Evolutionary conservation across 2,329 filamentous ascomycete genomes (phyloP).

Genomic region (Scytalidium sp.): DNA sequence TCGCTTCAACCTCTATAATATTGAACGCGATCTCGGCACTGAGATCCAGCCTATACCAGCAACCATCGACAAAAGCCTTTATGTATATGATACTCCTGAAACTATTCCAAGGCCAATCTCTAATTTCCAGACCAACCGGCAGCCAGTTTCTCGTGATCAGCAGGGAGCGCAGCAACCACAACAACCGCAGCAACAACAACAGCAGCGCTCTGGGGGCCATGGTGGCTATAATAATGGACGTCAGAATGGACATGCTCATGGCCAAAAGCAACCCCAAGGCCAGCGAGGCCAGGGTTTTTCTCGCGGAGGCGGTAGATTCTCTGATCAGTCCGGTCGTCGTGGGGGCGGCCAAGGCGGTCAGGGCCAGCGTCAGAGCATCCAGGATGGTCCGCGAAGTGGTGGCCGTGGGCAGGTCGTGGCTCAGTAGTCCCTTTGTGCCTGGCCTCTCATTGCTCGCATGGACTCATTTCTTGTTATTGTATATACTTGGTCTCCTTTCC

Average conservation of each 20-base stretch:
- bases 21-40: slow-evolving; percentile 93
- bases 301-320: slow-evolving; percentile 22
- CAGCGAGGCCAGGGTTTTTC: slow-evolving; percentile 23
- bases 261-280: slow-evolving; percentile 23
- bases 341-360: slow-evolving; percentile 24
- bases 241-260: slow-evolving; percentile 21
- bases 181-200: slow-evolving; percentile 19
- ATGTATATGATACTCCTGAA: slow-evolving; percentile 96
- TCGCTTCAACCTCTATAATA: slow-evolving; percentile 97
- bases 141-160: slow-evolving; percentile 22
- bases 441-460: slow-evolving; percentile 2
- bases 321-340: slow-evolving; percentile 19
- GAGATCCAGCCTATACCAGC: slow-evolving; percentile 96
- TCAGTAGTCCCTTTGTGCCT: slow-evolving; percentile 21
- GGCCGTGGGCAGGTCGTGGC: slow-evolving; percentile 23
- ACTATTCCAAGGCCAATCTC: slow-evolving; percentile 83
- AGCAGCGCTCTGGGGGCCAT: slow-evolving; percentile 19
- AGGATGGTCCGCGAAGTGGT: slow-evolving; percentile 26
- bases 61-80: slow-evolving; percentile 94
- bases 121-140: slow-evolving; percentile 35
- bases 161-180: slow-evolving; percentile 7
- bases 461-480: slow-evolving; percentile 22
- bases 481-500: slow-evolving; percentile 27
- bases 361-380: slow-evolving; percentile 22
- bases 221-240: slow-evolving; percentile 23